These are phyloP conservation scores for Cokeromyces recurvatus DNA, from an alignment of 371 early-diverging fungal genomes.

Conservation along the genomic window DNA sequence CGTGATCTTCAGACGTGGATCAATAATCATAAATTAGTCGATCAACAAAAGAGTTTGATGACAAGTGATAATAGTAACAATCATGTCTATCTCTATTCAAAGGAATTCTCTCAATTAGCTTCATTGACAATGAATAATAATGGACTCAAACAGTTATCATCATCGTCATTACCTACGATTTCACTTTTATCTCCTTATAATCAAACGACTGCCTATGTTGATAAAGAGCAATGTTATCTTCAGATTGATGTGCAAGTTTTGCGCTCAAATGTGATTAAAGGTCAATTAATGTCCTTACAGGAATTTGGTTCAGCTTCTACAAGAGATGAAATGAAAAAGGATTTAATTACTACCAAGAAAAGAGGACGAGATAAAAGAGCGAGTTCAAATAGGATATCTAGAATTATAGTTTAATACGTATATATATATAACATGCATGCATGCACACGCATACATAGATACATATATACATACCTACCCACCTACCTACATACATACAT, in stretches of 20 bases:
- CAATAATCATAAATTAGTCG: constrained; percentile 18
- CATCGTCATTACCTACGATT: constrained; percentile 5
- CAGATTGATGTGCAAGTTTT: constrained; percentile 45
- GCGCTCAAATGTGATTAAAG: constrained; percentile 31
- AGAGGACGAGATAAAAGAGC: constrained; percentile 3
- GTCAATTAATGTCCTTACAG: constrained; percentile 22
- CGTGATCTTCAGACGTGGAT: constrained; percentile 36
- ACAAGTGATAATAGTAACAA: background rate
- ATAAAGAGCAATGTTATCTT: constrained; percentile 13
- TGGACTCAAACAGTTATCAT: background rate
- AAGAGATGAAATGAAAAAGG: constrained; percentile 12
- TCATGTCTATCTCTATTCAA: constrained; percentile 36
- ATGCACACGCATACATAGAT: no score
- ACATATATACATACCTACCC: no score
- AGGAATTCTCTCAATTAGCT: constrained; percentile 35
- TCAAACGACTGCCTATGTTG: background rate
- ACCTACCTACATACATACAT: no score
- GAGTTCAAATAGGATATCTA: constrained; percentile 4
- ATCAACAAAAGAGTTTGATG: background rate
- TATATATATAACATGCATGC: no score
- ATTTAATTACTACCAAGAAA: constrained; percentile 4
- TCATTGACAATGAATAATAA: constrained; percentile 3
- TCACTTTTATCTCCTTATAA: constrained; percentile 34
- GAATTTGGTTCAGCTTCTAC: constrained; percentile 18
- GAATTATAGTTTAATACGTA: no score